These are phyloP conservation scores for Taiwanofungus camphoratus DNA, from an alignment of 1,284 basidiomycete genomes.

Conservation along the genomic window DNA sequence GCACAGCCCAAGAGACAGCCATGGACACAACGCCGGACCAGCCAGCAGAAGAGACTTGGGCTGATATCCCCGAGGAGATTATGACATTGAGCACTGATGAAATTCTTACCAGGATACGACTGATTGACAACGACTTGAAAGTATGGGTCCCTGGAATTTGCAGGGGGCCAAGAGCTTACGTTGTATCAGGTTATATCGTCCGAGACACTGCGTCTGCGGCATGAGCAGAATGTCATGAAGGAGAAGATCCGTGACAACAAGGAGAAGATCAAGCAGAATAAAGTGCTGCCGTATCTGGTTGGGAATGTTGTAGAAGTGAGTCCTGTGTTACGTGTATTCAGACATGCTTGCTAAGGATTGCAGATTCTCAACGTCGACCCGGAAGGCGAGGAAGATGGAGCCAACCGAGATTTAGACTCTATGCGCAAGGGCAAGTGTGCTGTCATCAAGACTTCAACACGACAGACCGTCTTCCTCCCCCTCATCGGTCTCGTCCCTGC, in stretches of 20 bases:
- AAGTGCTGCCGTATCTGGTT: constrained; percentile 96
- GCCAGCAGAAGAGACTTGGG: constrained; percentile 72
- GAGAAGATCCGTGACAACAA: constrained; percentile 98
- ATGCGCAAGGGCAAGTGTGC: constrained; percentile 97
- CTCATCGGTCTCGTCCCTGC: constrained; percentile 95
- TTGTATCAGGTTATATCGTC: constrained; percentile 86
- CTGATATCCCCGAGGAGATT: constrained; percentile 81
- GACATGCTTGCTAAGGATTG: background rate
- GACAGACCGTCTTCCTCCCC: constrained; percentile 97
- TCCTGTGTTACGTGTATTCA: constrained; percentile 5
- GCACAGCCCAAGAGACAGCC: constrained; percentile 35
- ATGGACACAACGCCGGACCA: constrained; percentile 74
- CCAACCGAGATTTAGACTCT: constrained; percentile 89
- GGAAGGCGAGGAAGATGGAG: constrained; percentile 89
- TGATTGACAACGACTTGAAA: constrained; percentile 95
- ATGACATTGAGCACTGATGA: constrained; percentile 72
- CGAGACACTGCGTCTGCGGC: constrained; percentile 86
- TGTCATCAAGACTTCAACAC: constrained; percentile 97
- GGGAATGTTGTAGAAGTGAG: constrained; percentile 93
- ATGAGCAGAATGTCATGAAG: constrained; percentile 94
- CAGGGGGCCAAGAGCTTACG: background rate
- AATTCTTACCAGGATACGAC: constrained; percentile 78
- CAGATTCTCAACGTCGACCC: constrained; percentile 95
- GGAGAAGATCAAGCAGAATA: constrained; percentile 99
- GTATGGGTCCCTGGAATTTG: constrained; percentile 33